Percentiles rank a stretch among this genome's conserved stretches.
phyloP scores from a whole-genome alignment of 2,329 filamentous ascomycete species.

The Colletotrichum sidae region DNA sequence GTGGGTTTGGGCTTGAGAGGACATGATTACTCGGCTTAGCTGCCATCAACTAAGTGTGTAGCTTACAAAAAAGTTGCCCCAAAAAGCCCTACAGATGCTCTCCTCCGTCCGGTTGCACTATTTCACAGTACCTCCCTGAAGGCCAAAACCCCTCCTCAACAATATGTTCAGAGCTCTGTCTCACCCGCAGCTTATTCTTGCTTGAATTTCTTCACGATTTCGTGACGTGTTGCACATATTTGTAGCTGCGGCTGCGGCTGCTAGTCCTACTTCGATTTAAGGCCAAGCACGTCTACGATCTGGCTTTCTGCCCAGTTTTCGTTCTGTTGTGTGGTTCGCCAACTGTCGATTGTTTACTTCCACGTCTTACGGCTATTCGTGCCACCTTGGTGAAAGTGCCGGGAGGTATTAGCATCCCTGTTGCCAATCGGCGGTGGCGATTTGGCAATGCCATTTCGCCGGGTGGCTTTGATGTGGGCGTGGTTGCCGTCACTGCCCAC shows the following conservation, averaged over 20 bases:
- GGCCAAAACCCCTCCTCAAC: background rate
- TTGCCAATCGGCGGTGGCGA: too few relatives aligned
- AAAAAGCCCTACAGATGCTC: background rate
- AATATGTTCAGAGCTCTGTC: background rate
- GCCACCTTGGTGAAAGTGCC: too few relatives aligned
- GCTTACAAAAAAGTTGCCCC: constrained; percentile 17
- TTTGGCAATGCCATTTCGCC: too few relatives aligned
- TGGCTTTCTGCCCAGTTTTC: too few relatives aligned
- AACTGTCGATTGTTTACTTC: too few relatives aligned
- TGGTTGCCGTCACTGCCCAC: too few relatives aligned
- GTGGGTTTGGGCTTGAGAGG: constrained; percentile 2
- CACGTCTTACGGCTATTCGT: too few relatives aligned
- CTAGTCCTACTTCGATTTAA: background rate
- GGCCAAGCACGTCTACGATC: too few relatives aligned
- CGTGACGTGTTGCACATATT: background rate
- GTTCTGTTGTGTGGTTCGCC: too few relatives aligned
- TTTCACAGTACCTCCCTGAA: background rate
- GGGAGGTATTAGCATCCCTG: too few relatives aligned
- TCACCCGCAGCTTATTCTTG: background rate
- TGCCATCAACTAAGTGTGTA: constrained; percentile 27
- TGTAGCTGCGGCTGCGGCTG: background rate
- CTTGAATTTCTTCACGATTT: too few relatives aligned
- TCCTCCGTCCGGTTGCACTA: background rate
- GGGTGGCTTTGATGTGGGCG: too few relatives aligned
- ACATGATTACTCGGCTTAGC: background rate